A percentile compares a stretch with the other conserved stretches of the same genome.
Evolutionary conservation across 1,284 basidiomycete genomes (phyloP).

Genomic region (Mycena citricolor): DNA sequence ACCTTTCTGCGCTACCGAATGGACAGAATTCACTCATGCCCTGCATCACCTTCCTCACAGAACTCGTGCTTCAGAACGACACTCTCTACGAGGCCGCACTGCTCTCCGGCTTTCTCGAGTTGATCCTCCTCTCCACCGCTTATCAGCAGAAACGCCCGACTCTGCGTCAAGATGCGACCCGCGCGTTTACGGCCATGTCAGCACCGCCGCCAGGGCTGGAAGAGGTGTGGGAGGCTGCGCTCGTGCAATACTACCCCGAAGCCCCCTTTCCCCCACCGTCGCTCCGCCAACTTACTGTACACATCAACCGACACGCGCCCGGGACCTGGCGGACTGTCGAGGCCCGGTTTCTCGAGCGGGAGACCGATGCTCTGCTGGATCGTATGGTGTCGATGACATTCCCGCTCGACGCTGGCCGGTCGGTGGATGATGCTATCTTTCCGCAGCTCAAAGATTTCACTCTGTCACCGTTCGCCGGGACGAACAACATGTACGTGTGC

Average conservation of each 20-base stretch:
- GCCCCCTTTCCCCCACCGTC: constrained; percentile 1
- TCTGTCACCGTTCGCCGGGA: neutral
- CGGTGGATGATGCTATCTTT: constrained; percentile 2
- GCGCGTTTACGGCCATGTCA: constrained; percentile 1
- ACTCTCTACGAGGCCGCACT: constrained; percentile 12
- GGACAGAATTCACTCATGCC: neutral
- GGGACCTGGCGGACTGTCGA: constrained; percentile 6
- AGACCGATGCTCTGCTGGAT: constrained; percentile 3
- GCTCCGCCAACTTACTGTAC: constrained; percentile 1
- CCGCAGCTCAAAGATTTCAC: constrained; percentile 9
- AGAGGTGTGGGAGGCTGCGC: constrained; percentile 4
- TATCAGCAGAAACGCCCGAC: no score
- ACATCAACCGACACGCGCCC: constrained; percentile 6
- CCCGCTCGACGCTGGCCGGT: constrained; percentile 8
- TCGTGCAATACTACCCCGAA: constrained; percentile 15
- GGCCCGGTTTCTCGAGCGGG: constrained; percentile 12
- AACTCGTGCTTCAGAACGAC: constrained; percentile 8
- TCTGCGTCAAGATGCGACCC: no score
- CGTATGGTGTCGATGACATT: constrained; percentile 1
- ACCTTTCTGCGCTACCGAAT: constrained; percentile 1
- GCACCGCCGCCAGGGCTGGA: neutral
- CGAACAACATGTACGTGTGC: neutral
- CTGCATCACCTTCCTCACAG: constrained; percentile 9
- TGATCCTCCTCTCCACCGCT: constrained; percentile 11
- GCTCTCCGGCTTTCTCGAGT: constrained; percentile 11